Conservation (phyloP, 768 basidiomycete species). For the Leccinum barrowsii region DNA sequence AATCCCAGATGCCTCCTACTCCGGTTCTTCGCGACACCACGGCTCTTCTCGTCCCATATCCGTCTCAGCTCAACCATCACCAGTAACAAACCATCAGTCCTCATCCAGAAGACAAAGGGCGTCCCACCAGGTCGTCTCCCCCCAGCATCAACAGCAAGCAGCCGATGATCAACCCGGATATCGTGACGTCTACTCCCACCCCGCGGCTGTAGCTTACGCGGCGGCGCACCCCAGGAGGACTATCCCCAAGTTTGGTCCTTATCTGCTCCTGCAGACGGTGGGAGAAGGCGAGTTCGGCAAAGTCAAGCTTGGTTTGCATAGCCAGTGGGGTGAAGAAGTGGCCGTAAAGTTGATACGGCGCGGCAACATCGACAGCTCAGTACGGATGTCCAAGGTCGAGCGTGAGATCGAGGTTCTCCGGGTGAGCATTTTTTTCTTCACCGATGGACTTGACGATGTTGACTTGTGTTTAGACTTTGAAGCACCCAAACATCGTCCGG, state of each 20-base stretch:
- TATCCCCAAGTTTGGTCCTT: conserved; percentile 93
- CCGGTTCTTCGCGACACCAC: conserved; percentile 45
- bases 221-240: conserved; percentile 80
- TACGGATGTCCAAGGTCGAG: conserved; percentile 92
- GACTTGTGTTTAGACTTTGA: conserved; percentile 62
- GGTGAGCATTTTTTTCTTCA: conserved; percentile 44
- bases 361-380: conserved; percentile 82
- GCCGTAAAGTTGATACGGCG: conserved; percentile 95
- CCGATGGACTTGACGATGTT: neutral
- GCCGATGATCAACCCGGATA: conserved; percentile 46
- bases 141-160: conserved; percentile 39
- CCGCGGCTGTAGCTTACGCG: conserved; percentile 79
- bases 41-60: conserved; percentile 52
- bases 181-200: conserved; percentile 79
- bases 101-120: conserved; percentile 61
- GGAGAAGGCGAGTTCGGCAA: conserved; percentile 99
- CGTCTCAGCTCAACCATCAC: conserved; percentile 50
- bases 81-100: conserved; percentile 39
- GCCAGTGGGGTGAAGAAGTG: conserved; percentile 94
- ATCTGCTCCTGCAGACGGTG: conserved; percentile 90
- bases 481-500: conserved; percentile 97
- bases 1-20: conserved; percentile 41
- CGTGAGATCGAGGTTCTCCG: conserved; percentile 96
- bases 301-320: conserved; percentile 95
- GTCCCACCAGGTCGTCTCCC: conserved; percentile 66